Conservation (phyloP, 1,284 basidiomycete species). For the Cronartium ribicola region DNA sequence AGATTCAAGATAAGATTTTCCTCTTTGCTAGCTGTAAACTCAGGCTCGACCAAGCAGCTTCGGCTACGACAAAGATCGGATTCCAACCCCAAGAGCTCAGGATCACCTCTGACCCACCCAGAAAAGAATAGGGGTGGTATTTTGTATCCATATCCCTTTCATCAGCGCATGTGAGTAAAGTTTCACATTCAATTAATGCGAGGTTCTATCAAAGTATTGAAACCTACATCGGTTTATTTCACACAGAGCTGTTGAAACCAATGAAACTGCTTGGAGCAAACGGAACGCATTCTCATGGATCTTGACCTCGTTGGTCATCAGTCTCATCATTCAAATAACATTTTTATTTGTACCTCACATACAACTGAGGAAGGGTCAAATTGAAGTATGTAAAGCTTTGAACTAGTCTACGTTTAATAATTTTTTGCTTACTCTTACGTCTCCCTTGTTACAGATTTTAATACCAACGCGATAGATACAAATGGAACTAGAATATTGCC, state of each 20-base stretch:
- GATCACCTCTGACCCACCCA: background rate
- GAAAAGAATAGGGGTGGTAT: background rate
- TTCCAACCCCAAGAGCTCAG: background rate
- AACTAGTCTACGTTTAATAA: too few relatives aligned
- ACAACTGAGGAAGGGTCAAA: background rate
- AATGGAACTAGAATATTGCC: too few relatives aligned
- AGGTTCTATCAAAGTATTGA: too few relatives aligned
- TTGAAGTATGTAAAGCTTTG: background rate
- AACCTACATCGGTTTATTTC: background rate
- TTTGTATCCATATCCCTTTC: background rate
- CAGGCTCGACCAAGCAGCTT: background rate
- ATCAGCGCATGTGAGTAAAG: background rate
- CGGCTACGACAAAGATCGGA: background rate
- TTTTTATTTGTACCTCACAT: background rate
- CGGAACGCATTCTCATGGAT: background rate
- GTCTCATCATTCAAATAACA: background rate
- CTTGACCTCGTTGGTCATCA: background rate
- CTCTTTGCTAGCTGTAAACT: constrained; percentile 7
- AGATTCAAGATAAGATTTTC: constrained; percentile 6
- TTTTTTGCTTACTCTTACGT: too few relatives aligned
- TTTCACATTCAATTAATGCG: background rate
- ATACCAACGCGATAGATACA: too few relatives aligned
- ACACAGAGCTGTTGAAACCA: background rate
- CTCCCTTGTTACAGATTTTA: too few relatives aligned
- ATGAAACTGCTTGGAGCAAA: background rate